Conservation (phyloP, 768 basidiomycete species). For the Lactarius vividus region DNA sequence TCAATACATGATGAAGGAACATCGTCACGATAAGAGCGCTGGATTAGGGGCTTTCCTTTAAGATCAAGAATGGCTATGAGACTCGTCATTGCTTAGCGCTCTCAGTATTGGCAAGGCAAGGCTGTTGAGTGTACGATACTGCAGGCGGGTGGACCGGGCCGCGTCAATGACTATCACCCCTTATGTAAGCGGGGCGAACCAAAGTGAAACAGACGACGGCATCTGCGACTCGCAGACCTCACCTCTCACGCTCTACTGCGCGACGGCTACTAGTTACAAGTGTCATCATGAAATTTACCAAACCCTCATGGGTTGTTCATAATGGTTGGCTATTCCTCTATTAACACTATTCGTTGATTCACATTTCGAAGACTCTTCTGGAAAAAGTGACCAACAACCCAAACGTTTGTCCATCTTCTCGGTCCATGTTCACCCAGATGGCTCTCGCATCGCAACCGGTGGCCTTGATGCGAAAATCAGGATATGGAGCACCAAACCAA, state of each 20-base stretch:
- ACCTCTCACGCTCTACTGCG: background rate
- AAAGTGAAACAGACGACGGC: too few relatives aligned
- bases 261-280: background rate
- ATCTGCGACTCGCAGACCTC: too few relatives aligned
- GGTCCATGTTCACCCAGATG: slow-evolving; percentile 92
- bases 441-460: slow-evolving; percentile 94
- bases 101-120: background rate
- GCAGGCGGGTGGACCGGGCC: background rate
- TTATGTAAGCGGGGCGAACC: too few relatives aligned
- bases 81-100: slow-evolving; percentile 44
- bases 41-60: slow-evolving; percentile 97
- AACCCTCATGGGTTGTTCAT: slow-evolving; percentile 86
- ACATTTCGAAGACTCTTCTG: slow-evolving; percentile 39
- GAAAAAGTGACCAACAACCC: slow-evolving; percentile 55
- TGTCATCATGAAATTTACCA: slow-evolving; percentile 73
- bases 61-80: slow-evolving; percentile 95
- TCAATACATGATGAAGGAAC: slow-evolving; percentile 87
- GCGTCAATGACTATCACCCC: too few relatives aligned
- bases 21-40: slow-evolving; percentile 95
- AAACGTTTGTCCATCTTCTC: slow-evolving; percentile 88
- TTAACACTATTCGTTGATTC: background rate
- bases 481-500: slow-evolving; percentile 96
- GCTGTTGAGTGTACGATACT: background rate
- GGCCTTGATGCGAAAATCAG: slow-evolving; percentile 94
- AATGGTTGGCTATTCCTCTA: slow-evolving; percentile 48